phyloP scores from a whole-genome alignment of 2,329 filamentous ascomycete genomes.

The Fusarium sp. region DNA sequence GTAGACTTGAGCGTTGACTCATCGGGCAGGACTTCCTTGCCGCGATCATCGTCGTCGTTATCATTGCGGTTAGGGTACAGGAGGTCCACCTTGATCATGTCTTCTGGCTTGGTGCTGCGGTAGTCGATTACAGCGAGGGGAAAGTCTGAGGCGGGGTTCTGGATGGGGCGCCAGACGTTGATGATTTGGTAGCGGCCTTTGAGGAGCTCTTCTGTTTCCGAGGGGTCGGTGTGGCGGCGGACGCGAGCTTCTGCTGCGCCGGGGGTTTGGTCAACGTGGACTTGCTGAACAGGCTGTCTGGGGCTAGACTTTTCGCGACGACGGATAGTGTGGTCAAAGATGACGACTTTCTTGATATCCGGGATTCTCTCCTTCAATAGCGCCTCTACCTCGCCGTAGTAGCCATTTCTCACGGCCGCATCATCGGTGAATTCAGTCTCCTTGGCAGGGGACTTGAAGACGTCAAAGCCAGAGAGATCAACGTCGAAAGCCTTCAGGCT shows the following conservation, averaged over 20 bases:
- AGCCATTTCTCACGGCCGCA: constrained; percentile 61
- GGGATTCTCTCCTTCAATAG: constrained; percentile 66
- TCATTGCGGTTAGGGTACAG: constrained; percentile 40
- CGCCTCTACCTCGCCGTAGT: constrained; percentile 71
- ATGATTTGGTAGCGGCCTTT: constrained; percentile 62
- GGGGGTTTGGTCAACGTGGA: constrained; percentile 79
- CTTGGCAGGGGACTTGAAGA: constrained; percentile 50
- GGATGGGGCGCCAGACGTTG: constrained; percentile 57
- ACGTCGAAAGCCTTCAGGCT: constrained; percentile 32
- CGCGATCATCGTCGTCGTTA: constrained; percentile 38
- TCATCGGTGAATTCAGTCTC: constrained; percentile 69
- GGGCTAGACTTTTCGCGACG: constrained; percentile 63
- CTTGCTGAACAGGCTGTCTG: constrained; percentile 73
- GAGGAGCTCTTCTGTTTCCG: constrained; percentile 54
- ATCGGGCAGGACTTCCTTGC: constrained; percentile 40
- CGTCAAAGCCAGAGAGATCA: constrained; percentile 43
- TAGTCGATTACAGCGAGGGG: constrained; percentile 43
- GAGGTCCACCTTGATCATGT: constrained; percentile 40
- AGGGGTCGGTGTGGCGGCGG: constrained; percentile 64
- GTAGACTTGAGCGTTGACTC: constrained; percentile 25
- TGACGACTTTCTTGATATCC: constrained; percentile 69
- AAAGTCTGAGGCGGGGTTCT: constrained; percentile 39
- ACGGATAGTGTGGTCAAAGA: constrained; percentile 80
- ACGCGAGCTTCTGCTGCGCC: constrained; percentile 70
- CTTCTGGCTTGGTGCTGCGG: constrained; percentile 39